These are phyloP conservation scores for Irpex rosettiformis DNA, from an alignment of 1,284 basidiomycete genomes.

Conservation along the genomic window DNA sequence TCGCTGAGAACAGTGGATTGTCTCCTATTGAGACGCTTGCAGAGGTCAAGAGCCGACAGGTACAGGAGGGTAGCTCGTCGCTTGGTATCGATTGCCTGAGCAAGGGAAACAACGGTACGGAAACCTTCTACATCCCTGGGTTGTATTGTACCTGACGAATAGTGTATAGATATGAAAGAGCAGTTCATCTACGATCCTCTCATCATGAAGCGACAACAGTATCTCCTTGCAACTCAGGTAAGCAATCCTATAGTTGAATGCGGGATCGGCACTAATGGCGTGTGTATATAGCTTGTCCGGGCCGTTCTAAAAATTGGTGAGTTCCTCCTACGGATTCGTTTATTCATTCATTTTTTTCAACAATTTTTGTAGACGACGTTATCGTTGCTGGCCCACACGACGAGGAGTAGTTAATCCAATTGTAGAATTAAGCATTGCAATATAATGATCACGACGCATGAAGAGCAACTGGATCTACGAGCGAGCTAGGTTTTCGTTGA, in stretches of 20 bases:
- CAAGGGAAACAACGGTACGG: slow-evolving; percentile 80
- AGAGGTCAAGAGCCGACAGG: slow-evolving; percentile 91
- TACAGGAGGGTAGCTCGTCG: slow-evolving; percentile 81
- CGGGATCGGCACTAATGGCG: background rate
- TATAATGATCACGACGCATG: background rate
- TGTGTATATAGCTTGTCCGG: slow-evolving; percentile 49
- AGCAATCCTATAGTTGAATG: slow-evolving; percentile 20
- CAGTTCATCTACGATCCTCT: slow-evolving; percentile 97
- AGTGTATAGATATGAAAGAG: slow-evolving; percentile 85
- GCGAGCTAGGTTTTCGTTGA: too few relatives aligned
- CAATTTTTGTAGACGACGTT: slow-evolving; percentile 51
- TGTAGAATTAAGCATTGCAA: slow-evolving; percentile 13
- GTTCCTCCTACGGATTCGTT: slow-evolving; percentile 25
- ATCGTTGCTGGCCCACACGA: slow-evolving; percentile 60
- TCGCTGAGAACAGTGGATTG: slow-evolving; percentile 97
- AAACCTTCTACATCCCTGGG: slow-evolving; percentile 9
- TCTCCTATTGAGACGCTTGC: slow-evolving; percentile 96
- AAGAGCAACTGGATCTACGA: background rate
- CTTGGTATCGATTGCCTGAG: slow-evolving; percentile 95
- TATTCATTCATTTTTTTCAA: slow-evolving; percentile 4
- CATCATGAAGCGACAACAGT: slow-evolving; percentile 97
- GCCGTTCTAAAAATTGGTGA: slow-evolving; percentile 74
- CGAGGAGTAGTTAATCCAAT: slow-evolving; percentile 37
- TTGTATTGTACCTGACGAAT: background rate
- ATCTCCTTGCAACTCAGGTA: slow-evolving; percentile 95